Evolutionary conservation across 2,329 filamentous ascomycete genomes (phyloP).

Genomic region (Periconia macrospinosa): DNA sequence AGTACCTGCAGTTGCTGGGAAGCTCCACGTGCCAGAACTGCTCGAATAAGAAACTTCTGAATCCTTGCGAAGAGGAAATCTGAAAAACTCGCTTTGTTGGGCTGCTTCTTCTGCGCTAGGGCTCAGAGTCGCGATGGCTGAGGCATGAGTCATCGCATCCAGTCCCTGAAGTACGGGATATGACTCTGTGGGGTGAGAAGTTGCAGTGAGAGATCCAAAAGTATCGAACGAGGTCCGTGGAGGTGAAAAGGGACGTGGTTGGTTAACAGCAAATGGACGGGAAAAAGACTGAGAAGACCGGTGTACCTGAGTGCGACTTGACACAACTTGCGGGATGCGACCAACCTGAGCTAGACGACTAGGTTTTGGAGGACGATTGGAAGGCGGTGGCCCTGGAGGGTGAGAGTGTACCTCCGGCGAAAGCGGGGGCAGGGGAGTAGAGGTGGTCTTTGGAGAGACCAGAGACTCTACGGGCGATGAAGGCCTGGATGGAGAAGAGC

Average conservation of each 20-base stretch:
- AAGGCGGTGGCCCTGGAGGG: slow-evolving; percentile 27
- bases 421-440: slow-evolving; percentile 4
- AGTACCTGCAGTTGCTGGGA: slow-evolving; percentile 58
- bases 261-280: slow-evolving; percentile 66
- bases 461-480: slow-evolving; percentile 16
- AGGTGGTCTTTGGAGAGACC: neutral
- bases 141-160: slow-evolving; percentile 37
- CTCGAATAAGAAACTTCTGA: slow-evolving; percentile 70
- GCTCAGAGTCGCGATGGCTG: slow-evolving; percentile 41
- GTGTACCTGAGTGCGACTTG: slow-evolving; percentile 63
- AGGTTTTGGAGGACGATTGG: slow-evolving; percentile 47
- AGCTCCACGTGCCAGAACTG: slow-evolving; percentile 64
- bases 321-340: slow-evolving; percentile 81
- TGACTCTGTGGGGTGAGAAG: slow-evolving; percentile 32
- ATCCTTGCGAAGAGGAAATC: slow-evolving; percentile 72
- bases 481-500: slow-evolving; percentile 29
- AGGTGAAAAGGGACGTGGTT: slow-evolving; percentile 43
- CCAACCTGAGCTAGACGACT: slow-evolving; percentile 79
- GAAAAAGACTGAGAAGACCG: slow-evolving; percentile 80
- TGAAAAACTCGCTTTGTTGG: slow-evolving; percentile 66
- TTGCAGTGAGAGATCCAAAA: slow-evolving; percentile 27
- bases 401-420: slow-evolving; percentile 14
- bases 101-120: slow-evolving; percentile 30
- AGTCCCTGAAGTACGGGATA: slow-evolving; percentile 41
- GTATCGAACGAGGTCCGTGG: slow-evolving; percentile 37